Base-by-base conservation (phyloP, 2,329 filamentous ascomycete species). In the Aspergillus eucalypticola region DNA sequence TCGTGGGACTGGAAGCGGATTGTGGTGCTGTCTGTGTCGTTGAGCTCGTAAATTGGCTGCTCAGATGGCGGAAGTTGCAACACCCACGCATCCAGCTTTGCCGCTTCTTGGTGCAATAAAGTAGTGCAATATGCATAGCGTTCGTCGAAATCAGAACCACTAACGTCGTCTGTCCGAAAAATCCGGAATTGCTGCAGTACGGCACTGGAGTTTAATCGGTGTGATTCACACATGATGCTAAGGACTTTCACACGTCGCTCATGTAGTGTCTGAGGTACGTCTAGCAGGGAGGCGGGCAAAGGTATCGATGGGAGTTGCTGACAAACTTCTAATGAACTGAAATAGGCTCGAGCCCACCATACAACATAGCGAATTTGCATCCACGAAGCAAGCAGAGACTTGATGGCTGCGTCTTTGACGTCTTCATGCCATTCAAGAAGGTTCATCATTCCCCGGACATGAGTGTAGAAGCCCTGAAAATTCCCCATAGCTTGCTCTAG, bases 271-370 rank as follows among this genome's bases (percentile, higher is more conserved):
- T 13, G 3, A 25, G n/a, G 49, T 3, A 8, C 13, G 11, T 35
- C 59, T 35, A 49, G 17, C 5, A 66, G 52, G 0, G 53, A 27
- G 10, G 5, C 38, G 1, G 64, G 66, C 6, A 68, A 49, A 1
- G 25, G 39, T 15, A 67, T 58, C 3, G 65, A 32, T 0, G 65
- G 64, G 1, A 66, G 38, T 2, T 57, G 50, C 39, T 50, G 60
- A 15, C 65, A 63, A 7, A 70, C 44, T 15, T 69, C 60, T 2
- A 67, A 8, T 0, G 63, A 63, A 56, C 68, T 67, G 44, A 69
- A 71, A 49, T 71, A 69, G 13, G 59, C 56, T 5, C 69, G 67
- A 11, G 68, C 68, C 68, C 68, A 71, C 69, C 68, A 70, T 15
- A 70, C 60, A 10, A 67, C 59, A 21, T 61, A 67, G 27, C 58